Conservation (phyloP, 345 rosid species). For the Citrus hindsii region DNA sequence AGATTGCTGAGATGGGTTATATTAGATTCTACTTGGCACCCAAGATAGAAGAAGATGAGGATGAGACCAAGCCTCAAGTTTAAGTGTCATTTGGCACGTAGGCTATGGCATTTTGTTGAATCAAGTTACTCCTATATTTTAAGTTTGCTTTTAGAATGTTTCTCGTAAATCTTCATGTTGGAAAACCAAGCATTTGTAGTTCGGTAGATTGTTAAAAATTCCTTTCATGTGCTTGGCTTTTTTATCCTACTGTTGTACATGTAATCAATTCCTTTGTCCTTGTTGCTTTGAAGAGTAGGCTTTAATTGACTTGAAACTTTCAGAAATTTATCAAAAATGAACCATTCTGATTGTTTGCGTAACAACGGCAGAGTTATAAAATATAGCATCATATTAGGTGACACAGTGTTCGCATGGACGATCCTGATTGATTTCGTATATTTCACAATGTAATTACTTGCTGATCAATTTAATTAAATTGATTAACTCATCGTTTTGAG, state of each 20-base stretch:
- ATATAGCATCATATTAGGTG: neutral
- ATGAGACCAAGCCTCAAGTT: conserved; percentile 57
- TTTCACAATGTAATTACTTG: neutral
- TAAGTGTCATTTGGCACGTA: neutral
- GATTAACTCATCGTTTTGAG: neutral
- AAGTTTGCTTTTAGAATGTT: conserved; percentile 1
- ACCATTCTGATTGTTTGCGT: neutral
- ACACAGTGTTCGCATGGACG: neutral
- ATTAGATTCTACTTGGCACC: conserved; percentile 95
- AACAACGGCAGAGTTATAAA: neutral
- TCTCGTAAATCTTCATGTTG: neutral
- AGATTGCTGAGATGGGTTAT: conserved; percentile 99
- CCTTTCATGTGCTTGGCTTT: neutral
- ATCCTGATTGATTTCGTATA: neutral
- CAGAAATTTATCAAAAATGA: neutral
- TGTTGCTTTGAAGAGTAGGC: neutral
- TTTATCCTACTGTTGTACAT: neutral
- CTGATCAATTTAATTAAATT: neutral
- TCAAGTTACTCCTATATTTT: neutral
- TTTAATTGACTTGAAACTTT: neutral
- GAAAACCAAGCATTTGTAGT: conserved; percentile 6
- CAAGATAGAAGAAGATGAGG: conserved; percentile 96
- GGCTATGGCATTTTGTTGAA: conserved; percentile 2
- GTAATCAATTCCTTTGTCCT: neutral
- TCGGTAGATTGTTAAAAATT: neutral